Evolutionary conservation across 306 rosid genomes (phyloP).

Genomic region (Spatholobus suberectus): DNA sequence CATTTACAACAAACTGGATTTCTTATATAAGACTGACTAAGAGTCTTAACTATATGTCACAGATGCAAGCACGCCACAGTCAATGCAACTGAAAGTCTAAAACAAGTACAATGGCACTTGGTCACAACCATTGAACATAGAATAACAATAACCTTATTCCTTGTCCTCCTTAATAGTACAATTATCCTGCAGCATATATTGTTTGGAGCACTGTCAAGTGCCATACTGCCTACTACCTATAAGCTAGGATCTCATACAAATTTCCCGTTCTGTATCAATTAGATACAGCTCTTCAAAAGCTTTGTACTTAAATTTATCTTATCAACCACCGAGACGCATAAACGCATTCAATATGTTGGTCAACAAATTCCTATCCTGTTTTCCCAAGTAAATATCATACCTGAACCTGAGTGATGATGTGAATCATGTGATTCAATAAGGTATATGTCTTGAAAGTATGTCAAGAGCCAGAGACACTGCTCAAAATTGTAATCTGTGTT

Average conservation of each 20-base stretch:
- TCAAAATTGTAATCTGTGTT: not conserved
- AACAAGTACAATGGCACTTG: not conserved
- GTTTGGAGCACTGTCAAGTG: not conserved
- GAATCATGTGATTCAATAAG: not conserved
- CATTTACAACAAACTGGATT: not conserved
- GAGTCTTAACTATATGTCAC: not conserved
- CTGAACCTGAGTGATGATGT: not conserved
- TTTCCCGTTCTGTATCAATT: not conserved
- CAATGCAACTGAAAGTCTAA: not conserved
- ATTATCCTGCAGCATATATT: not conserved
- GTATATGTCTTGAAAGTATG: not conserved
- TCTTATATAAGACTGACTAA: not conserved
- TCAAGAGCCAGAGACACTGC: not conserved
- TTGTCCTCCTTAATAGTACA: not conserved
- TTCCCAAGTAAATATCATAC: not conserved
- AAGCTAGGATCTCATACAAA: not conserved
- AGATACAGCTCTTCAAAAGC: conserved; percentile 2
- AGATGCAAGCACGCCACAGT: not conserved
- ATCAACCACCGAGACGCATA: conserved; percentile 24
- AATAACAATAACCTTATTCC: not conserved
- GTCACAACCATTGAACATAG: conserved; percentile 24
- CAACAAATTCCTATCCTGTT: not conserved
- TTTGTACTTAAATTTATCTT: not conserved
- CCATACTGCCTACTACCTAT: not conserved
- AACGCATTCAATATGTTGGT: not conserved